Evolutionary conservation across 2,329 filamentous ascomycete species (phyloP), one percentile per base, ranked within the genome.

Genomic region (Cercospora berteroae): DNA sequence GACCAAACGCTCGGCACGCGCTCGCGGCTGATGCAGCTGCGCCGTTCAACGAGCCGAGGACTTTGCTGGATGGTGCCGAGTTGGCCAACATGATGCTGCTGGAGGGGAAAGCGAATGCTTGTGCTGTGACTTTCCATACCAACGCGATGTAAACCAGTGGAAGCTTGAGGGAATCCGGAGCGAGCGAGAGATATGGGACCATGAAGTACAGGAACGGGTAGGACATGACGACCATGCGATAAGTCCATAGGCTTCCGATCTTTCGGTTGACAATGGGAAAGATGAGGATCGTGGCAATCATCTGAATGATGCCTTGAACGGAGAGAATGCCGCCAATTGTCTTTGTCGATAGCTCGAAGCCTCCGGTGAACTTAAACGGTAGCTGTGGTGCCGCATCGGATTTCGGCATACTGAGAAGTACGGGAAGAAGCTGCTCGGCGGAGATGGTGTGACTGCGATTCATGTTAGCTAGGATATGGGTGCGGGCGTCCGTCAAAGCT

Each of bases 1-100:
- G 95, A 0, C 94, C 94, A 69, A 97, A 90, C 0, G 93, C 93
- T 64, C 95, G 88, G 78, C 90, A 94, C 56, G 97, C 82, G 77
- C 93, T 97, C 4, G 95, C 95, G 2, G 92, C 93, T 1, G 94
- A 97, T 31, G 93, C 93, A 0, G 94, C 94, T 12, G 94, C 90
- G 18, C 95, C 95, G 74, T 98, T 98, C 79, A 99, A 90, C 0
- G 91, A 94, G 2, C 95, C 95, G 1, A 98, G 87, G 1, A 96
- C 91, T 60, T 92, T 86, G 65, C 90, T 90, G 7, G 90, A 94
- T 0, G 93, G 92, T 0, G 94, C 91, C 16, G 93, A 90, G 79
- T 98, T 96, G 67, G 93, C 91, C 31, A 97, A 86, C 66, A 99
- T 87, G 66, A 98, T 96, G 10, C 90, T 90, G 72, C 94, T 93